Percentiles rank a stretch among this genome's conserved stretches.
These are phyloP conservation scores for Suillus ampliporus DNA, from an alignment of 768 basidiomycete genomes.

Conservation along the genomic window DNA sequence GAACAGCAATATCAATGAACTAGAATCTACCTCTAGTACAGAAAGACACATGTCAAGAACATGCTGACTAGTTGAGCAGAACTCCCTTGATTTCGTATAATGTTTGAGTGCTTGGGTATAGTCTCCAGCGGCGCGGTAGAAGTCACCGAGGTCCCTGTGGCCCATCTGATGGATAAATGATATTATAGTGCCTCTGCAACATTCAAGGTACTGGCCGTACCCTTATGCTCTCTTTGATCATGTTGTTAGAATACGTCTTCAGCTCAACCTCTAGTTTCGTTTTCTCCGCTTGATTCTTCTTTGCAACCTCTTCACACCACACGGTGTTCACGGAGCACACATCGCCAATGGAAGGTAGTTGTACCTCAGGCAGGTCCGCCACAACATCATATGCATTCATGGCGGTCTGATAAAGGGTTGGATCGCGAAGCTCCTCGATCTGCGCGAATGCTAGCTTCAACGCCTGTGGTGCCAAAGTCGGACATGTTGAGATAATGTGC, in stretches of 20 bases:
- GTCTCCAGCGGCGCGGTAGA: conserved; percentile 77
- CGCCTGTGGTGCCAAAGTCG: conserved; percentile 74
- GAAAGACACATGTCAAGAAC: conserved; percentile 93
- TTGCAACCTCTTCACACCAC: conserved; percentile 75
- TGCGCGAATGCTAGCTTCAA: conserved; percentile 68
- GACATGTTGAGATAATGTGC: conserved; percentile 67
- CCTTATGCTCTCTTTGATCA: conserved; percentile 98
- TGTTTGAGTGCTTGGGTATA: conserved; percentile 74
- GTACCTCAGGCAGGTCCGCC: conserved; percentile 34
- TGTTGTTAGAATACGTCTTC: conserved; percentile 93
- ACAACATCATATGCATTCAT: conserved; percentile 61
- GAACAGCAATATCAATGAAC: neutral
- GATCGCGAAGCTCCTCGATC: conserved; percentile 73
- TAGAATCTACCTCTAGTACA: conserved; percentile 68
- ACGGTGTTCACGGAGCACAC: conserved; percentile 61
- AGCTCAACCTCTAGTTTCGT: conserved; percentile 92
- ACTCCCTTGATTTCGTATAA: conserved; percentile 92
- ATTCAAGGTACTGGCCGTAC: conserved; percentile 47
- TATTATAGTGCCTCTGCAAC: neutral
- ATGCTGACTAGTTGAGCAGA: conserved; percentile 88
- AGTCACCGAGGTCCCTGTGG: conserved; percentile 85
- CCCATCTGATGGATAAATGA: conserved; percentile 66
- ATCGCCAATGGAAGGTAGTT: conserved; percentile 52
- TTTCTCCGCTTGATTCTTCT: conserved; percentile 73
- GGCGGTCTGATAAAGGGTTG: conserved; percentile 57